Evolutionary conservation across 441 rosid genomes (phyloP), one percentile per base, ranked within the genome.

Genomic region (Heliophila coronopifolia): DNA sequence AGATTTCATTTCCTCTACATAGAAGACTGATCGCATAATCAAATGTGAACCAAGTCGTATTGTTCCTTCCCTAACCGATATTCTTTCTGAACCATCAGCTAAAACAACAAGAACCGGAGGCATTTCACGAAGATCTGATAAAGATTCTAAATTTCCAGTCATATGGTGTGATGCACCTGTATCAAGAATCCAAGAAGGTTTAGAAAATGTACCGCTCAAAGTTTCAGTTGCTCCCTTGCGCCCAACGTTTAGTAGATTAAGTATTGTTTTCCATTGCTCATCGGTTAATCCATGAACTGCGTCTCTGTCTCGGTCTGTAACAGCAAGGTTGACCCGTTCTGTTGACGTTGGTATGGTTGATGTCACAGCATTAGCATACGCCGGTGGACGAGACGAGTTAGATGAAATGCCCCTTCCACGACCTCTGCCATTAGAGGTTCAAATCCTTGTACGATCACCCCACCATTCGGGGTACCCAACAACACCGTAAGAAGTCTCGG

Each of bases 131-230:
- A 47, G 17, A 10, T 47, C 1, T 0, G 10, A 0, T 1, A 11
- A 3, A 0, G 0, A 0, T 0, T 18, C 37, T 3, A 1, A n/a
- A 0, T 3, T 6, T 0, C 38, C 26, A 23, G 25, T 23, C 25
- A 23, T 1, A 23, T 23, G 25, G 25, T 23, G 25, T 1, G 25
- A 23, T 1, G 25, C 25, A 23, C 4, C 4, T 1, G 5, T 23
- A 23, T 2, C 25, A 5, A 23, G 1, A 1, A 23, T 4, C 25
- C 2, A 23, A 23, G 25, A 2, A 7, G 25, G 25, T 1, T 23
- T 20, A 20, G 23, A 2, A 20, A 4, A 20, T 4, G 23, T 20
- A 20, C 23, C 23, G 4, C 3, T 20, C 23, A 4, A 20, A 4
- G 2, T 20, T 20, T 20, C 23, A 20, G 23, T 20, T 4, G 23